A percentile compares a stretch with the other conserved stretches of the same genome.
phyloP scores from a whole-genome alignment of 257 asterid species.

The Solanum boliviense region DNA sequence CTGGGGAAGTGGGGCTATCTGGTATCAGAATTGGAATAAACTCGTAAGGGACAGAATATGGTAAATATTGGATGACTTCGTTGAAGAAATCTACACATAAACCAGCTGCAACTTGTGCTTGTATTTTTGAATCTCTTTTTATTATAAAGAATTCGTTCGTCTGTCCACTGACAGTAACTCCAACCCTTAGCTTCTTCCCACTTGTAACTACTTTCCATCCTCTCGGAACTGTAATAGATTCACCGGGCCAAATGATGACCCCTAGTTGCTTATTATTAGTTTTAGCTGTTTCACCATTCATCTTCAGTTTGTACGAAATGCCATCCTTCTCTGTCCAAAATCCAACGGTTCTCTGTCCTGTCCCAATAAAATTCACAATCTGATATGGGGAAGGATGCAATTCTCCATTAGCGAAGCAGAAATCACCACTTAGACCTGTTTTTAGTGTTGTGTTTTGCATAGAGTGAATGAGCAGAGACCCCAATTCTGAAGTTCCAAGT shows the following conservation, averaged over 20 bases:
- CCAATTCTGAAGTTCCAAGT: constrained; percentile 24
- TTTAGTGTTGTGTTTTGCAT: constrained; percentile 11
- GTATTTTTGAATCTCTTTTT: constrained; percentile 8
- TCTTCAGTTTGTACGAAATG: constrained; percentile 4
- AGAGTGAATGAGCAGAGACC: constrained; percentile 11
- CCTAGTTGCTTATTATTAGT: constrained; percentile 16
- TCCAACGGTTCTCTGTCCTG: constrained; percentile 18
- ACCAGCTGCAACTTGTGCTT: constrained; percentile 5
- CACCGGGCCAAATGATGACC: constrained; percentile 31
- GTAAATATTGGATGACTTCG: constrained; percentile 11
- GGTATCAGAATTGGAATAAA: constrained; percentile 3
- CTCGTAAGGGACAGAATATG: constrained; percentile 8
- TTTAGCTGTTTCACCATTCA: not conserved
- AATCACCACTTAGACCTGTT: constrained; percentile 41
- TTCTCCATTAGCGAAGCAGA: constrained; percentile 20
- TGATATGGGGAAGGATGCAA: constrained; percentile 23
- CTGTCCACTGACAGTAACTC: constrained; percentile 13
- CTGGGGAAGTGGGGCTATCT: constrained; percentile 1
- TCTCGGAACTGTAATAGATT: constrained; percentile 10
- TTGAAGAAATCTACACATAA: constrained; percentile 25
- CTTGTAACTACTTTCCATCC: constrained; percentile 33
- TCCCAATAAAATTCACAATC: constrained; percentile 37
- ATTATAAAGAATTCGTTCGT: constrained; percentile 17
- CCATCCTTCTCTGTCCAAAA: constrained; percentile 31
- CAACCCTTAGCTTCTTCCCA: constrained; percentile 20